Conservation (phyloP, 148 eudicot genomes). For the Silene uniflora region DNA sequence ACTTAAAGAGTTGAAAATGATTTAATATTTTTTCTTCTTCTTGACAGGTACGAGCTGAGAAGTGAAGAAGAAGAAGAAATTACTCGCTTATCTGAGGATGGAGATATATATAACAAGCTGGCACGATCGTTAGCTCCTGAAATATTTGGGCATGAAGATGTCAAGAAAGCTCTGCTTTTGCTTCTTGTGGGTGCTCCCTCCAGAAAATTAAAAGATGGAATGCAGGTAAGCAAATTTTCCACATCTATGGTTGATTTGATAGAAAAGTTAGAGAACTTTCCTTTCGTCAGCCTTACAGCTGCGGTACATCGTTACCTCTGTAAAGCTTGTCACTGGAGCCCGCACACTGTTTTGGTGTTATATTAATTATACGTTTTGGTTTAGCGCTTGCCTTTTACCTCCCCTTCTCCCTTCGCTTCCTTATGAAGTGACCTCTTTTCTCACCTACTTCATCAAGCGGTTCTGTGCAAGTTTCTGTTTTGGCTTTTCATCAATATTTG, state of each 20-base stretch:
- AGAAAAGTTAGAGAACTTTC: neutral
- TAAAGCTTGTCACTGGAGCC: neutral
- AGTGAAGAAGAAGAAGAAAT: conserved; percentile 93
- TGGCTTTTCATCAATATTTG: neutral
- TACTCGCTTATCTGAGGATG: conserved; percentile 90
- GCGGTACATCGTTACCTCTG: neutral
- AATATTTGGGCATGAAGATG: conserved; percentile 98
- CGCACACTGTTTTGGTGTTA: neutral
- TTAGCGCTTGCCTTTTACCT: neutral
- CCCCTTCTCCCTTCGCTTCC: neutral
- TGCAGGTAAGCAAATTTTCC: conserved; percentile 56
- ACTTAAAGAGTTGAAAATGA: neutral
- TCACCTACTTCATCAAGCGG: neutral
- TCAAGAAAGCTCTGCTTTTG: conserved; percentile 89
- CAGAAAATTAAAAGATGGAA: conserved; percentile 87
- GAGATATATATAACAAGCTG: conserved; percentile 89
- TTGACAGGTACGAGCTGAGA: conserved; percentile 71
- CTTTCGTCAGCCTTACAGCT: neutral
- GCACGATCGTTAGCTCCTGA: conserved; percentile 91
- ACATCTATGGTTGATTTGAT: neutral
- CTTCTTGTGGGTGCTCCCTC: conserved; percentile 99
- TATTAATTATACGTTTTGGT: neutral
- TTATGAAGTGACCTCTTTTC: neutral
- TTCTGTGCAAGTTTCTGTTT: neutral
- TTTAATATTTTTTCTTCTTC: neutral